Conservation (phyloP, 176 grass and related monocot species). For the Eremochloa ophiuroides region DNA sequence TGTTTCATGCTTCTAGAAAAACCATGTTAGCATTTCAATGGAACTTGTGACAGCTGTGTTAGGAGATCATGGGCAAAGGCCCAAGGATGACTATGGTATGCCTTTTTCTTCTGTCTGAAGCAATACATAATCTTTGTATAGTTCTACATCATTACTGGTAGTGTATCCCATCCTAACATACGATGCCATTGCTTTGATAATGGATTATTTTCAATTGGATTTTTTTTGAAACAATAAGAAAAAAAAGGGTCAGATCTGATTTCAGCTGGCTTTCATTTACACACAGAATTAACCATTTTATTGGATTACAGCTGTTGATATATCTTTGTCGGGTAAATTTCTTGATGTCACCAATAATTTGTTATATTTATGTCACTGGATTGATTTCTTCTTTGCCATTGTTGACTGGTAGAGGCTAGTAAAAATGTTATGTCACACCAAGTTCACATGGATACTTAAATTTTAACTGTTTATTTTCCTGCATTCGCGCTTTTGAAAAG, state of each 20-base stretch:
- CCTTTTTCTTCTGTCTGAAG: neutral
- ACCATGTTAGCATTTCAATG: conserved; percentile 86
- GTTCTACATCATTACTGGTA: neutral
- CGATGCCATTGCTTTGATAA: neutral
- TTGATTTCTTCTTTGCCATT: neutral
- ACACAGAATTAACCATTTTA: neutral
- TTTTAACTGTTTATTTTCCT: neutral
- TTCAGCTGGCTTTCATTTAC: neutral
- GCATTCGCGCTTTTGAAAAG: neutral
- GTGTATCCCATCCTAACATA: neutral
- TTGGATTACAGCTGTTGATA: neutral
- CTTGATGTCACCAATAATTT: neutral
- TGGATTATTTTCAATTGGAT: neutral
- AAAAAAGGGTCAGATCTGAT: neutral
- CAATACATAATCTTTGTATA: conserved; percentile 8
- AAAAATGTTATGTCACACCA: neutral
- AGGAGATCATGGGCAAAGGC: conserved; percentile 96
- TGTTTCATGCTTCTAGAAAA: conserved; percentile 59
- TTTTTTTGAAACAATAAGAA: neutral
- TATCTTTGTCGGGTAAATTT: neutral
- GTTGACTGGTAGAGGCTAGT: neutral
- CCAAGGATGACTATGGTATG: conserved; percentile 96
- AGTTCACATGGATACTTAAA: neutral
- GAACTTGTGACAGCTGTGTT: conserved; percentile 96
- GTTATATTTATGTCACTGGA: neutral